Evolutionary conservation across 768 basidiomycete species (phyloP), one percentile per base, ranked within the genome.

Genomic region (Podaxis mareebaensis): DNA sequence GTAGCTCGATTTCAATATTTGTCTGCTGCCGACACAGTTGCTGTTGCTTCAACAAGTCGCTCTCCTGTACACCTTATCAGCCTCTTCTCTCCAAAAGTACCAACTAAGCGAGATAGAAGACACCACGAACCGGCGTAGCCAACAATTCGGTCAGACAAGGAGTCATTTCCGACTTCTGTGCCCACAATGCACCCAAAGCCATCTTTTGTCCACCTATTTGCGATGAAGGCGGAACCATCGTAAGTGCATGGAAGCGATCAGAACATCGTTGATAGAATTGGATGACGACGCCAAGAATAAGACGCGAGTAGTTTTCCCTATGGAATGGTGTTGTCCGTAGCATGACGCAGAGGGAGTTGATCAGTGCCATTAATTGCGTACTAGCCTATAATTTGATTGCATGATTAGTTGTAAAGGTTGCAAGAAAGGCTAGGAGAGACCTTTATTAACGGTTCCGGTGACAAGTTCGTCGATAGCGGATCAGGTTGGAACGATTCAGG

Each of bases 261-360:
- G 92, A 94, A 67, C 95, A 98, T 28, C 91, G 86, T 71, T 97
- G 94, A 69, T 98, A 97, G 72, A 96, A 97, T 73, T 97, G 95
- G 44, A 96, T 94, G 62, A 98, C 91, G 59, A 99, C 91, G 15
- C 91, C 89, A 36, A 99, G 84, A 62, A 99, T 96, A 33, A 99
- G 80, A n/a, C 94, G 86, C 17, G 93, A 89, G 72, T 98, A 97
- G 71, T 90, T 95, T 74, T 99, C 96, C 64, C 90, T 84, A 71
- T 98, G 96, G 77, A 99, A 99, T 0, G 96, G 95, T 17, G 93
- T 95, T 4, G 87, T 89, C 61, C 88, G 84, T 20, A 97, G 85
- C 94, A 98, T 96, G 7, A 86, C 83, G 69, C 95, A 96, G 4
- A 99, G 78, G 0, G 93, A 96, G 69, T 96, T 96, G 70, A 96